phyloP scores from a whole-genome alignment of 2,329 filamentous ascomycete species.

The Calycina herbarum region DNA sequence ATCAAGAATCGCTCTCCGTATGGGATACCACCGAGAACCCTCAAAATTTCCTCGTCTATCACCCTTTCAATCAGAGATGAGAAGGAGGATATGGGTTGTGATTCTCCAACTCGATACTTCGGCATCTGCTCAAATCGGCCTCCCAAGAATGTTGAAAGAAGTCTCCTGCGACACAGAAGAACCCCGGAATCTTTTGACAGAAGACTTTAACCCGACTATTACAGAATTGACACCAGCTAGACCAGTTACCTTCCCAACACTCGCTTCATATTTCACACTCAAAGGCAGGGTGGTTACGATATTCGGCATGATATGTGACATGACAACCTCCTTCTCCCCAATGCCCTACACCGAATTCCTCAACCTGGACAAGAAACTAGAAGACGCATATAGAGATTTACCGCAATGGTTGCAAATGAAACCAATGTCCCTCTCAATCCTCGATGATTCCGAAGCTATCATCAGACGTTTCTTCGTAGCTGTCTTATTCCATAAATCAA shows the following conservation, averaged over 20 bases:
- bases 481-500: neutral
- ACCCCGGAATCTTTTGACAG: constrained; percentile 62
- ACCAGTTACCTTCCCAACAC: constrained; percentile 56
- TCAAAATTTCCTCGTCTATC: constrained; percentile 46
- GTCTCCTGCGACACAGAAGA: constrained; percentile 61
- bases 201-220: constrained; percentile 59
- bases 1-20: constrained; percentile 55
- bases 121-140: constrained; percentile 64
- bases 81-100: constrained; percentile 56
- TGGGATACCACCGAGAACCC: constrained; percentile 57
- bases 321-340: neutral
- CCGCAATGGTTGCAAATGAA: neutral
- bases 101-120: constrained; percentile 59
- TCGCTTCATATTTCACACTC: constrained; percentile 46
- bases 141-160: constrained; percentile 63
- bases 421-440: neutral
- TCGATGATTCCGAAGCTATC: neutral
- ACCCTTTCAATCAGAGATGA: constrained; percentile 59
- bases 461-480: neutral
- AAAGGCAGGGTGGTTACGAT: neutral
- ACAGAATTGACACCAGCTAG: constrained; percentile 55
- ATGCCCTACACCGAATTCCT: no score
- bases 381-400: neutral
- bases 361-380: neutral
- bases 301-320: neutral